Conservation (phyloP, 495 filamentous ascomycete species). For the Aspergillus bertholletiae region DNA sequence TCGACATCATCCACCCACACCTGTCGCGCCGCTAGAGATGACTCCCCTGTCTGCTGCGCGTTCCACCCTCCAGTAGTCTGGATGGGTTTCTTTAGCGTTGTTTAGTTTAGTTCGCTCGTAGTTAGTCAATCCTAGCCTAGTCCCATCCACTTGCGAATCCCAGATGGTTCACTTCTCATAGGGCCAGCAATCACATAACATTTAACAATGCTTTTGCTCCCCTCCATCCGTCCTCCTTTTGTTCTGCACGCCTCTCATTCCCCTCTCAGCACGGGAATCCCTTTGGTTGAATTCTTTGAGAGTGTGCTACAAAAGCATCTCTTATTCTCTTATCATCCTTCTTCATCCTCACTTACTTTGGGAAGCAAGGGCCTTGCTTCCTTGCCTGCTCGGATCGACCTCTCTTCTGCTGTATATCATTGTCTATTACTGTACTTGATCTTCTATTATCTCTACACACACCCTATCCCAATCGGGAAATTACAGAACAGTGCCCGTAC, state of each 20-base stretch:
- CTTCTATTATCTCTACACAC: not conserved
- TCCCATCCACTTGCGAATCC: slow-evolving; percentile 15
- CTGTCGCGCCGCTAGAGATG: slow-evolving; percentile 13
- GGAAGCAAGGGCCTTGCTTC: not conserved
- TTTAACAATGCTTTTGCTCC: slow-evolving; percentile 33
- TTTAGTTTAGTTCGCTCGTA: slow-evolving; percentile 16
- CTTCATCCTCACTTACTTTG: slow-evolving; percentile 1
- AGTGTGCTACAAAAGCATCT: slow-evolving; percentile 1
- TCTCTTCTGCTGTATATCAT: not conserved
- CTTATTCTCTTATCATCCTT: not conserved
- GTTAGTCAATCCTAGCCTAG: slow-evolving; percentile 17
- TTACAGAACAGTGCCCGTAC: not conserved
- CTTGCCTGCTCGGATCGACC: not conserved
- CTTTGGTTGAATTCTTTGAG: not conserved
- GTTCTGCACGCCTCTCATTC: slow-evolving; percentile 5
- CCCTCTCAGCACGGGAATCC: slow-evolving; percentile 1
- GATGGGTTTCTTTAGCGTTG: slow-evolving; percentile 14
- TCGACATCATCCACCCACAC: slow-evolving; percentile 18
- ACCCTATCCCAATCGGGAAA: not conserved
- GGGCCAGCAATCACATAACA: slow-evolving; percentile 27
- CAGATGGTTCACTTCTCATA: slow-evolving; percentile 19
- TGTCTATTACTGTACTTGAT: not conserved
- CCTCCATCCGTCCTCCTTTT: slow-evolving; percentile 19
- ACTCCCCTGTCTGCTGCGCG: slow-evolving; percentile 14
- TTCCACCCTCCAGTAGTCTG: slow-evolving; percentile 12